A percentile compares a stretch with the other conserved stretches of the same genome.
These are phyloP conservation scores for Solanum pinnatisectum DNA, from an alignment of 257 asterid genomes.

Conservation along the genomic window DNA sequence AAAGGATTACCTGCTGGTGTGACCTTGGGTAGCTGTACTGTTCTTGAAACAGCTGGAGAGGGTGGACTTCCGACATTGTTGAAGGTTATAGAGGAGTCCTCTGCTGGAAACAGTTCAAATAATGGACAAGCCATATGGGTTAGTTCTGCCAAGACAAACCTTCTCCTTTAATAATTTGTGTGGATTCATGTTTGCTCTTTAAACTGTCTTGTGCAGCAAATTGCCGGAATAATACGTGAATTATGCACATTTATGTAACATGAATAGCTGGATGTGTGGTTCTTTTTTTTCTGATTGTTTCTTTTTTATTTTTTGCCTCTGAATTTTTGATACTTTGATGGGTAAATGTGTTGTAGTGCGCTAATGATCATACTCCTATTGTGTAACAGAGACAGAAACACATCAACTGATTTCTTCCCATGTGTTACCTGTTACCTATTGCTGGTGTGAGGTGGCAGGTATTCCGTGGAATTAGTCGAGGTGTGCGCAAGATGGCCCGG, in stretches of 20 bases:
- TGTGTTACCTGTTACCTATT: not conserved
- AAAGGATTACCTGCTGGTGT: conserved; percentile 32
- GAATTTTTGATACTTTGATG: not conserved
- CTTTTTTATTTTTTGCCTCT: not conserved
- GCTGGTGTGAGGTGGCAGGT: not conserved
- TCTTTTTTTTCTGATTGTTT: not conserved
- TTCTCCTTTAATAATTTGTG: not conserved
- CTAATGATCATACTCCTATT: not conserved
- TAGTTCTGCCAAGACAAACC: conserved; percentile 2
- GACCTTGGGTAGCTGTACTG: conserved; percentile 32
- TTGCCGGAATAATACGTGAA: not conserved
- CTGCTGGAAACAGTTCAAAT: conserved; percentile 2
- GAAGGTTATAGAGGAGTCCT: conserved; percentile 37
- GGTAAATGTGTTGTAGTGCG: not conserved
- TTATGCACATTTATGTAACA: not conserved
- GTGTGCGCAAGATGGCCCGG: not conserved
- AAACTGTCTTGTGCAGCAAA: not conserved
- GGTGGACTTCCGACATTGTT: conserved; percentile 38
- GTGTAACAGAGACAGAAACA: not conserved
- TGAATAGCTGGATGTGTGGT: not conserved
- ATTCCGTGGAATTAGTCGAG: not conserved
- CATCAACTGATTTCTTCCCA: not conserved
- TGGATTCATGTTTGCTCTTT: not conserved
- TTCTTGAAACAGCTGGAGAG: conserved; percentile 56
- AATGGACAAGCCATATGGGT: conserved; percentile 49